Evolutionary conservation across 345 rosid genomes (phyloP).

Genomic region (Schrenkiella parvula): DNA sequence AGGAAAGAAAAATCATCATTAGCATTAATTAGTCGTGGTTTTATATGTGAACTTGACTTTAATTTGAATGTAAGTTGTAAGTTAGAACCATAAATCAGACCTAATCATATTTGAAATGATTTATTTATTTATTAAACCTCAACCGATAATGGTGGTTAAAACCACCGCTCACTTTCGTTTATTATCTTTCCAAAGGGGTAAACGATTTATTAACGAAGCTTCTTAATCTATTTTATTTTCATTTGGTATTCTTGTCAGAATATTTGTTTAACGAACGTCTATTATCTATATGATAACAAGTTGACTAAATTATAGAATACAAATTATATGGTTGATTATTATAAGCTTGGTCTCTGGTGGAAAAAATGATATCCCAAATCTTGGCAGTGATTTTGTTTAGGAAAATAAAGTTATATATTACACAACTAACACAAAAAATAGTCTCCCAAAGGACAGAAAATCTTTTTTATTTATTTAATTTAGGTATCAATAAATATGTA

Average conservation of each 20-base stretch:
- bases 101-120: constrained; percentile 31
- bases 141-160: constrained; percentile 34
- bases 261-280: constrained; percentile 31
- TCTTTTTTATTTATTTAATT: background rate
- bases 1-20: constrained; percentile 15
- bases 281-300: constrained; percentile 11
- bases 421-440: background rate
- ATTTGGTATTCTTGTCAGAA: constrained; percentile 18
- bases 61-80: constrained; percentile 31
- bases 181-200: constrained; percentile 6
- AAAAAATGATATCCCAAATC: constrained; percentile 8
- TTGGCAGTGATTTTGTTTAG: constrained; percentile 8
- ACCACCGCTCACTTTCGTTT: constrained; percentile 30
- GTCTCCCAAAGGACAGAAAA: background rate
- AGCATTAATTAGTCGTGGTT: constrained; percentile 17
- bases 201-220: constrained; percentile 19
- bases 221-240: constrained; percentile 21
- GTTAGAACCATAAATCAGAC: constrained; percentile 35
- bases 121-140: constrained; percentile 10
- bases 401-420: background rate
- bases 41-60: constrained; percentile 26
- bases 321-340: background rate
- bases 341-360: background rate
- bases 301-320: constrained; percentile 18
- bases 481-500: background rate